Conservation (phyloP, 495 filamentous ascomycete species). For the Aspergillus haitiensis region DNA sequence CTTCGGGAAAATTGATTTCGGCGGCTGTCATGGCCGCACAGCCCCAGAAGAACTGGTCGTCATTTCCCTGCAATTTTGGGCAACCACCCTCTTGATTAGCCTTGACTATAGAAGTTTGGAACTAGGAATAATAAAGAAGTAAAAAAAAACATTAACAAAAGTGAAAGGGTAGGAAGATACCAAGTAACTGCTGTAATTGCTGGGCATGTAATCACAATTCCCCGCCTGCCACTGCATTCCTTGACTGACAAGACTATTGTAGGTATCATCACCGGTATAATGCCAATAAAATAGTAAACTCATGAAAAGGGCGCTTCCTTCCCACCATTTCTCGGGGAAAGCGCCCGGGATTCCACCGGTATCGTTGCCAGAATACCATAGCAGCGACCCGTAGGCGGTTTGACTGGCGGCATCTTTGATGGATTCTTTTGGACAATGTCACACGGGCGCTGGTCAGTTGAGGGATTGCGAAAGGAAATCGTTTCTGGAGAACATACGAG, state of each 20-base stretch:
- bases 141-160: background rate
- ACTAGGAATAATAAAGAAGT: background rate
- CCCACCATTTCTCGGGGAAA: constrained; percentile 70
- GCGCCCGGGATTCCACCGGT: constrained; percentile 62
- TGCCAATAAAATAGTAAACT: constrained; percentile 55
- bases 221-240: constrained; percentile 53
- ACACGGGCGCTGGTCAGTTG: background rate
- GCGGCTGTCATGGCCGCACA: constrained; percentile 57
- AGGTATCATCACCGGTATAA: constrained; percentile 56
- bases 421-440: constrained; percentile 51
- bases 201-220: constrained; percentile 49
- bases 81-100: background rate
- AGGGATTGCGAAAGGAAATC: background rate
- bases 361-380: constrained; percentile 65
- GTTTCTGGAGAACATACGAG: background rate
- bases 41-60: constrained; percentile 61
- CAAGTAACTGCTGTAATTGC: constrained; percentile 43
- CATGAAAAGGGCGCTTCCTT: constrained; percentile 64
- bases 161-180: constrained; percentile 20
- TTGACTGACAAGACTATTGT: constrained; percentile 51
- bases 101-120: too few relatives aligned
- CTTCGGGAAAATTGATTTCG: constrained; percentile 50
- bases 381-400: constrained; percentile 64
- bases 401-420: constrained; percentile 61
- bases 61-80: constrained; percentile 46